Evolutionary conservation across 345 rosid genomes (phyloP), one percentile per base, ranked within the genome.

Genomic region (Brassica cretica): DNA sequence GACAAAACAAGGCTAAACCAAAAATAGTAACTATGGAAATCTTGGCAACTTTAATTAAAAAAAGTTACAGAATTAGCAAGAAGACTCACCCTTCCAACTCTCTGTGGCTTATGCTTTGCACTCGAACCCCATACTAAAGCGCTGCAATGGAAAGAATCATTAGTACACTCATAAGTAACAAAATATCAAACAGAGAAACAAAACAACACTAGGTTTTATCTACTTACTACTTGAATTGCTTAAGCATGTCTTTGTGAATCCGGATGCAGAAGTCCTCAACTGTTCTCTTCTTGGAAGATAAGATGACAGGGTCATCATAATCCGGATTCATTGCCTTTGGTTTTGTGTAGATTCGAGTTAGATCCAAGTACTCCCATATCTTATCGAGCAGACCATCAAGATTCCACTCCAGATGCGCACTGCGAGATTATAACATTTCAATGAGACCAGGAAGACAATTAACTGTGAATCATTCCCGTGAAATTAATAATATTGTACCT

Each of bases 41-140:
- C n/a, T n/a, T n/a, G n/a, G n/a, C n/a, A n/a, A n/a, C n/a, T n/a
- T n/a, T n/a, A n/a, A n/a, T n/a, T n/a, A n/a, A n/a, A 21, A 21
- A 44, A 51, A 15, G 44, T 61, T n/a, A 56, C 5, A 3, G 56
- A 61, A 55, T 25, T 64, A 35, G 66, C 46, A 73, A 77, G 68
- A 11, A 61, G 18, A 63, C 70, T 72, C 39, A 95, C 98, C 99
- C 91, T 95, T 90, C 98, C 99, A 80, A 95, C 99, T 82, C 99
- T 90, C 76, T 95, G 99, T 4, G 99, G 99, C 86, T 93, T 95
- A 89, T 95, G 99, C 84, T 95, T 95, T 4, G 66, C 98, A 35
- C 99, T 95, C 3, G 99, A 95, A 68, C 99, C 99, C 99, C 99
- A 95, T 6, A 93, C 98, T 30, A 95, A 78, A 69, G 97, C 97